Base-by-base conservation (phyloP, 75 land plant species). In the Selaginella moellendorffii region DNA sequence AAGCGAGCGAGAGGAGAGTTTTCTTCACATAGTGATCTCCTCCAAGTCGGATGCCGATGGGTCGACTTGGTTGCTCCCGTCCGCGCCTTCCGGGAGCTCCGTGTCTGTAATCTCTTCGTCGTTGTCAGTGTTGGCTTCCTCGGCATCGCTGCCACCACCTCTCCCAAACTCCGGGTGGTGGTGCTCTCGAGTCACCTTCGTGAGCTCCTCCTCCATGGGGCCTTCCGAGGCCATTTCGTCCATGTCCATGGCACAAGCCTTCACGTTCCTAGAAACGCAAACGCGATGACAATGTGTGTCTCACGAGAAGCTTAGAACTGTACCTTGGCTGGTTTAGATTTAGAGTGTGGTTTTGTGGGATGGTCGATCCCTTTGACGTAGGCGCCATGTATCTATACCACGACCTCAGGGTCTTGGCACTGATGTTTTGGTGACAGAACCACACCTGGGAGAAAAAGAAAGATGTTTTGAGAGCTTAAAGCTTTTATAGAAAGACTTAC, bases 381-480 rank as follows among this genome's bases (percentile, higher is more conserved):
- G 46, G 46, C 14, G 10, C 46, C 69, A 68, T 68, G 28, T 68
- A 29, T 54, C 54, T 68, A 68, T 65, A 68, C 69, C 69, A 68
- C 20, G 59, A 26, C 23, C 59, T 14, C 30, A 68, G 30, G 26
- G 69, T 68, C 64, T 54, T 63, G 12, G 68, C 29, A 29, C 69
- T 65, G 24, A 68, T 68, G 68, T 68, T 68, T 23, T 68, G 69
- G 60, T 68, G 69, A 28, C 68, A 54, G 29, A 63, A 68, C 69
- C 69, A 68, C 22, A 68, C 69, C 69, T 68, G 68, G n/a, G 25
- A 29, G 18, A 29, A 24, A n/a, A 31, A 29, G 1, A 24, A 68
- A 65, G 29, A 21, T 10, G 28, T 21, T n/a, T n/a, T n/a, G n/a
- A n/a, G n/a, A n/a, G n/a, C n/a, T n/a, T n/a, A n/a, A n/a, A n/a